Conservation (phyloP, 192 early-diverging fungal species). For the Endogone sp. region DNA sequence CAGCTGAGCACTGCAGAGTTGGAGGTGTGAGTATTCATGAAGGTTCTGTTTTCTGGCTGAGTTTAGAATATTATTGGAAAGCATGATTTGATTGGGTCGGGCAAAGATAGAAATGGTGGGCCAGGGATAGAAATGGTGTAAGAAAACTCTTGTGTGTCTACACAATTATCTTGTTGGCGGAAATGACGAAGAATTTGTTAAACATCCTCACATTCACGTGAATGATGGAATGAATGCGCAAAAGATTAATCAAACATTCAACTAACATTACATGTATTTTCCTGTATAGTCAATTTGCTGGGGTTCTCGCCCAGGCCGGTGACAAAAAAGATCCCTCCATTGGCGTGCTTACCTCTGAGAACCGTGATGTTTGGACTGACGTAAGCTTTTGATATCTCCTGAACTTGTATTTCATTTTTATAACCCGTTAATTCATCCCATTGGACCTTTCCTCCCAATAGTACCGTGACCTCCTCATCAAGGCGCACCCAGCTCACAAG, state of each 20-base stretch:
- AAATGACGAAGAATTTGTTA: too few relatives aligned
- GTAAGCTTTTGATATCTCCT: constrained; percentile 24
- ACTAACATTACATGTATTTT: neutral
- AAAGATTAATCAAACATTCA: too few relatives aligned
- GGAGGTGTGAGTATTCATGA: constrained; percentile 42
- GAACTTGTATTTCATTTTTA: constrained; percentile 1
- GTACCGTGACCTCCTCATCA: constrained; percentile 61
- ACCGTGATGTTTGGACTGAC: constrained; percentile 93
- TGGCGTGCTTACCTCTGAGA: constrained; percentile 87
- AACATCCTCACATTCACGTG: too few relatives aligned
- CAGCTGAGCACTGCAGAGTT: constrained; percentile 83
- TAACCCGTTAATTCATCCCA: neutral
- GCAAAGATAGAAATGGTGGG: neutral
- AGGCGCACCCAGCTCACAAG: constrained; percentile 66
- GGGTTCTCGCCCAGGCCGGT: constrained; percentile 68
- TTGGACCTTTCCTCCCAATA: constrained; percentile 16
- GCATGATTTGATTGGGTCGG: neutral
- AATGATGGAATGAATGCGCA: too few relatives aligned
- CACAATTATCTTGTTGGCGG: too few relatives aligned
- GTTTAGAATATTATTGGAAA: neutral
- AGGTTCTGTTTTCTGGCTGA: neutral
- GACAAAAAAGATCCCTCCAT: constrained; percentile 63
- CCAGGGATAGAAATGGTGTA: neutral
- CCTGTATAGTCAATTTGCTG: constrained; percentile 53
- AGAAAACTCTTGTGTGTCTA: neutral